Conservation (phyloP, 257 asterid species). For the Solanum clarkiae region DNA sequence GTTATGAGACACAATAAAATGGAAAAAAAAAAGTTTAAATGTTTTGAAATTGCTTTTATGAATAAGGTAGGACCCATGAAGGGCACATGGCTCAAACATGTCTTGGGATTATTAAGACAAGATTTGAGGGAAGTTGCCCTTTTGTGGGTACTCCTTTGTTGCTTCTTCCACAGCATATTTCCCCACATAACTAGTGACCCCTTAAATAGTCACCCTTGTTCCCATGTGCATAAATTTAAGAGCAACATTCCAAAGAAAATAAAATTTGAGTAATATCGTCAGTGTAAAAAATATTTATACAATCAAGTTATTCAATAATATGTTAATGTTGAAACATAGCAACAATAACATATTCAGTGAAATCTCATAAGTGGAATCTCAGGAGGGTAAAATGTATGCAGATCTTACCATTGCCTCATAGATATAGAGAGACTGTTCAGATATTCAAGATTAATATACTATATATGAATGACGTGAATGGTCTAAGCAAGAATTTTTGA, state of each 20-base stretch:
- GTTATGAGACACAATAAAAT: not conserved
- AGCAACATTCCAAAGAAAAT: conserved; percentile 20
- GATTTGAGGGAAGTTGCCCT: conserved; percentile 16
- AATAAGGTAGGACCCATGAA: conserved; percentile 26
- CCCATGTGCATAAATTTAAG: conserved; percentile 42
- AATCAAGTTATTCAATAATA: not conserved
- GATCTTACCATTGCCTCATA: too few relatives aligned
- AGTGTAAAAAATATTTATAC: not conserved
- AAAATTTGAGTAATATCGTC: not conserved
- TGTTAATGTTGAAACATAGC: not conserved
- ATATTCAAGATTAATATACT: not conserved
- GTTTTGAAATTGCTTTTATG: not conserved
- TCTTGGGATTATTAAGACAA: conserved; percentile 41
- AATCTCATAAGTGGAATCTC: too few relatives aligned
- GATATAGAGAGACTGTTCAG: too few relatives aligned
- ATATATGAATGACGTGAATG: not conserved
- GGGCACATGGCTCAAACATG: conserved; percentile 36
- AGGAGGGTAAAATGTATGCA: too few relatives aligned
- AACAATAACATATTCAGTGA: too few relatives aligned
- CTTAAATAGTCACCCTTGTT: conserved; percentile 25
- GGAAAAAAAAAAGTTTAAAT: not conserved
- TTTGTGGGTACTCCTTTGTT: conserved; percentile 20
- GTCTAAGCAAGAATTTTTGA: not conserved
- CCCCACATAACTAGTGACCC: conserved; percentile 28
- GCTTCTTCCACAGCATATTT: conserved; percentile 19